phyloP scores from a whole-genome alignment of 2,329 filamentous ascomycete species.

The Pleoardoris graminearum region DNA sequence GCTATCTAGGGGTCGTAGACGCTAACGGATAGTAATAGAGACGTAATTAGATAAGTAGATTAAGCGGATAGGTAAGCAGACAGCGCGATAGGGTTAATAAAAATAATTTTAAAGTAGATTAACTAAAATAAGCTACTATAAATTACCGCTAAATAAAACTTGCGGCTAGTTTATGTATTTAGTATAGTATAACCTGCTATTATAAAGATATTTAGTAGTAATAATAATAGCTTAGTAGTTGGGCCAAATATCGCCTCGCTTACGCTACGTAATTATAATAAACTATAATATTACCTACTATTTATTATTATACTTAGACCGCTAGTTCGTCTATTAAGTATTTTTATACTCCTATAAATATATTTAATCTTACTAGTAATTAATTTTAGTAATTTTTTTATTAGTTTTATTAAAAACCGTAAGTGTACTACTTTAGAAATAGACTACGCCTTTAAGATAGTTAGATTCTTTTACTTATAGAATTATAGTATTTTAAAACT shows the following conservation, averaged over 20 bases:
- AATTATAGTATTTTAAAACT: neutral
- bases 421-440: neutral
- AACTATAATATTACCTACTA: neutral
- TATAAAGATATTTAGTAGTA: neutral
- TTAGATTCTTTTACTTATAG: neutral
- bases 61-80: neutral
- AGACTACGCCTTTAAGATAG: neutral
- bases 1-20: neutral
- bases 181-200: neutral
- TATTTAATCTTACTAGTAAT: neutral
- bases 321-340: neutral
- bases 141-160: neutral
- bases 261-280: neutral
- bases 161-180: neutral
- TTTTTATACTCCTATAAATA: neutral
- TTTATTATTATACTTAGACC: neutral
- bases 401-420: neutral
- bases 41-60: neutral
- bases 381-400: neutral
- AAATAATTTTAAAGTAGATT: neutral
- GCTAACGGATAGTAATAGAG: neutral
- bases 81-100: neutral
- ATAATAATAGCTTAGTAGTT: neutral
- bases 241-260: neutral
- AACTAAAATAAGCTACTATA: neutral